Percentiles rank a stretch among this genome's conserved stretches.
phyloP scores from a whole-genome alignment of 75 land plant genomes.

The Cryptomeria japonica region DNA sequence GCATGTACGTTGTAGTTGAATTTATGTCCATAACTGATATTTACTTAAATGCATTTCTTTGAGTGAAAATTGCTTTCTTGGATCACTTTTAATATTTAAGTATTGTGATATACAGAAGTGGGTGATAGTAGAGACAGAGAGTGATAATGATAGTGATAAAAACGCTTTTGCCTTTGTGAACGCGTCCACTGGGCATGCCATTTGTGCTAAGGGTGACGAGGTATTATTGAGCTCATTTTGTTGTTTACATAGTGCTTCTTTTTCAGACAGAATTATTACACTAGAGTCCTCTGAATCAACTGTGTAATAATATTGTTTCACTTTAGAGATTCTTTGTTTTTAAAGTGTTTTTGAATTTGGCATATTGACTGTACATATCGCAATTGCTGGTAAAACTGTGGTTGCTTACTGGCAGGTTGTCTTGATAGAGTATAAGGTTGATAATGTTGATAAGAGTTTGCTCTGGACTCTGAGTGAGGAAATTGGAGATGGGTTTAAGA shows the following conservation, averaged over 20 bases:
- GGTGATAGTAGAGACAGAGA: constrained; percentile 36
- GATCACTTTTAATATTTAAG: not conserved
- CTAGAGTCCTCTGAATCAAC: too few relatives aligned
- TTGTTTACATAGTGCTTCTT: not conserved
- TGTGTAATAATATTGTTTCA: too few relatives aligned
- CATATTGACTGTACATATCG: too few relatives aligned
- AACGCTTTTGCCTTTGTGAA: constrained; percentile 38
- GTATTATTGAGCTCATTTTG: not conserved
- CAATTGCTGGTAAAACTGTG: not conserved
- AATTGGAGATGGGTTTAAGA: constrained; percentile 26
- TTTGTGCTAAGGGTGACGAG: constrained; percentile 9
- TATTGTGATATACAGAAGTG: constrained; percentile 28
- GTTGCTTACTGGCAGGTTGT: constrained; percentile 10
- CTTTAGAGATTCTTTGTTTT: too few relatives aligned
- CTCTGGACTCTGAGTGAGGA: constrained; percentile 34
- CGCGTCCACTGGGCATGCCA: constrained; percentile 46
- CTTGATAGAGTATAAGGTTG: constrained; percentile 12
- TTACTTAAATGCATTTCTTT: not conserved
- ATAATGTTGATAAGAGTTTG: constrained; percentile 10
- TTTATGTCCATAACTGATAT: not conserved
- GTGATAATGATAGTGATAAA: constrained; percentile 31
- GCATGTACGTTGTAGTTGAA: not conserved
- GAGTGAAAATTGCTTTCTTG: too few relatives aligned
- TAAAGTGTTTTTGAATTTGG: too few relatives aligned
- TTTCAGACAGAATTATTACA: too few relatives aligned